phyloP scores from a whole-genome alignment of 2,329 filamentous ascomycete species.

The Dothideomycetes sp. region DNA sequence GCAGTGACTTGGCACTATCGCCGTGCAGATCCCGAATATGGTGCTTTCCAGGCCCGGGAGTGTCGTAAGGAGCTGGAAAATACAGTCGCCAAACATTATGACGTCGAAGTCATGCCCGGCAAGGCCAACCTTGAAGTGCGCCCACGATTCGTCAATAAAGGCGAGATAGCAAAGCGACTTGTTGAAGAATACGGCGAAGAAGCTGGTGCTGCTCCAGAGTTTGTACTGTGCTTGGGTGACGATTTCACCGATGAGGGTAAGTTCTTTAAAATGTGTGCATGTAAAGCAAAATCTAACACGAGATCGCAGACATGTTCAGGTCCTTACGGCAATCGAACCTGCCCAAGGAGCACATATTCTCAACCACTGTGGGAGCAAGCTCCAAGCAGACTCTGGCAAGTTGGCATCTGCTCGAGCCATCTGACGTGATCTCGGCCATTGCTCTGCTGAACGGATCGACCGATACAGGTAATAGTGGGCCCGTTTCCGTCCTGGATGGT shows the following conservation, averaged over 20 bases:
- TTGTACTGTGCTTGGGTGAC: conserved; percentile 84
- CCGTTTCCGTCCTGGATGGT: conserved; percentile 19
- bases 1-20: conserved; percentile 97
- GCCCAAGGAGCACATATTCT: conserved; percentile 62
- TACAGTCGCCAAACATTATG: conserved; percentile 67
- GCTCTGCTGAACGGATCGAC: conserved; percentile 21
- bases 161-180: conserved; percentile 79
- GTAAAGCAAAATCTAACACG: no score
- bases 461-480: conserved; percentile 19
- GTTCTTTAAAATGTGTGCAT: no score
- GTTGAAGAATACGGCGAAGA: conserved; percentile 58
- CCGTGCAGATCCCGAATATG: conserved; percentile 76
- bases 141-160: conserved; percentile 97
- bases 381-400: conserved; percentile 84
- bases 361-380: conserved; percentile 82
- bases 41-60: conserved; percentile 65
- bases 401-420: conserved; percentile 81
- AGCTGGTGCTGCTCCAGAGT: conserved; percentile 55
- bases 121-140: conserved; percentile 96
- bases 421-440: conserved; percentile 58
- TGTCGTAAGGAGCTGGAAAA: conserved; percentile 73
- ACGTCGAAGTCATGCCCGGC: conserved; percentile 92
- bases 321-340: conserved; percentile 52
- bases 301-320: conserved; percentile 63
- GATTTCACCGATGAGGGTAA: conserved; percentile 95